Base-by-base conservation (phyloP, 306 rosid species). In the Vigna hirtella region DNA sequence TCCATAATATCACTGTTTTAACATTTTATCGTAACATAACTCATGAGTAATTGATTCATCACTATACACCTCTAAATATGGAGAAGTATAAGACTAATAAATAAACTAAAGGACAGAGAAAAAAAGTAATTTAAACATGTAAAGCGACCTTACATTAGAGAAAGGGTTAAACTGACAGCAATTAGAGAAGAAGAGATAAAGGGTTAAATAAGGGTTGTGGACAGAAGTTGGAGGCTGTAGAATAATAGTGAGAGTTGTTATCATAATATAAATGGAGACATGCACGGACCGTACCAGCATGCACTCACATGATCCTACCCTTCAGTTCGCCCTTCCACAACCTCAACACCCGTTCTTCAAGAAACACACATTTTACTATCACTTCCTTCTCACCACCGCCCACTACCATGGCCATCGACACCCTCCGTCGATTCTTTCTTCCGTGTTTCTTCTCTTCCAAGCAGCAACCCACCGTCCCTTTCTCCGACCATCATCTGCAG, bases 401-500 rank as follows among this genome's bases (percentile, higher is more conserved):
- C 53, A 49, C 53, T 10, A 7, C 17, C 24, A 30, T 32, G 97
- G 66, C 91, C 85, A 87, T 85, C 91, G 90, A 89, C 88, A 52
- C 89, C 63, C 93, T 94, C 84, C 97, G 97, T 84, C 94, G 98
- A 64, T 83, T 87, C 84, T 76, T 94, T 85, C 85, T 88, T 80
- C 93, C 98, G 7, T 94, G 98, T 81, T 87, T 90, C 88, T 77
- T 74, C 78, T 84, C 96, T 83, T 5, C 77, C 7, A 24, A 62
- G 56, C 6, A 38, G 0, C 73, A 77, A 47, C 2, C 85, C 18
- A 26, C 86, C 24, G 16, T 38, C 28, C 14, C 72, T 10, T 47
- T 43, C 74, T 14, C 76, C 5, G 49, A 65, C n/a, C 1, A 77
- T 22, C 55, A 61, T 3, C 77, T 65, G 0, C 77, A 55, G 0